These are phyloP conservation scores for Pugionium dolabratum DNA, from an alignment of 345 rosid genomes.

Conservation along the genomic window DNA sequence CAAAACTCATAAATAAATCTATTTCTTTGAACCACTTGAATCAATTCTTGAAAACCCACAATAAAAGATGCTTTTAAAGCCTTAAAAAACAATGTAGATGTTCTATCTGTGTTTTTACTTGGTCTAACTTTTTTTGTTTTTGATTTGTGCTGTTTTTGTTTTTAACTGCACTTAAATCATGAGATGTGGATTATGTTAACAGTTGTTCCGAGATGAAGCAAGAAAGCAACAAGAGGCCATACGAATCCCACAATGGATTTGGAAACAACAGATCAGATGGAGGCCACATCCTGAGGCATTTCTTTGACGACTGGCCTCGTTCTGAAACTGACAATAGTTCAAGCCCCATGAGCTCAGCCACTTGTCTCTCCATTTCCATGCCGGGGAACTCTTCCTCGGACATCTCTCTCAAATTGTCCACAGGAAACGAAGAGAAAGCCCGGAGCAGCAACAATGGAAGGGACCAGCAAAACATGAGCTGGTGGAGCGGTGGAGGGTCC, in stretches of 20 bases:
- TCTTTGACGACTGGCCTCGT: constrained; percentile 92
- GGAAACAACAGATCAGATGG: constrained; percentile 44
- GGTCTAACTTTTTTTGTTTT: constrained; percentile 16
- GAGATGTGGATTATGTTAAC: constrained; percentile 29
- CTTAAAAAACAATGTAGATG: not conserved
- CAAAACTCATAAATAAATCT: not conserved
- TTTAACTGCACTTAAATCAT: not conserved
- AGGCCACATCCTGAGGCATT: constrained; percentile 71
- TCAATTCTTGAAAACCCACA: constrained; percentile 3
- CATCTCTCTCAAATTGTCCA: constrained; percentile 80
- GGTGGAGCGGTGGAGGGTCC: constrained; percentile 63
- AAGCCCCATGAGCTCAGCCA: constrained; percentile 46
- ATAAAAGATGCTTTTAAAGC: constrained; percentile 31
- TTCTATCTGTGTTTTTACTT: not conserved
- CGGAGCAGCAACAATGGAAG: constrained; percentile 39
- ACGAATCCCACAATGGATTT: constrained; percentile 46
- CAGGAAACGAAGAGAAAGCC: constrained; percentile 56
- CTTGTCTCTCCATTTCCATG: constrained; percentile 72
- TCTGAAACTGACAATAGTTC: constrained; percentile 49
- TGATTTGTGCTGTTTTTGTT: constrained; percentile 1
- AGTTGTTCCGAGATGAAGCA: constrained; percentile 53
- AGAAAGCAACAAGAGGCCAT: constrained; percentile 45
- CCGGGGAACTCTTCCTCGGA: constrained; percentile 73
- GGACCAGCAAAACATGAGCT: constrained; percentile 56
- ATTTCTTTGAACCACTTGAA: constrained; percentile 3